Percentiles rank a stretch among this genome's conserved stretches.
These are phyloP conservation scores for Botrytis hyacinthi DNA, from an alignment of 2,329 filamentous ascomycete genomes.

Conservation along the genomic window DNA sequence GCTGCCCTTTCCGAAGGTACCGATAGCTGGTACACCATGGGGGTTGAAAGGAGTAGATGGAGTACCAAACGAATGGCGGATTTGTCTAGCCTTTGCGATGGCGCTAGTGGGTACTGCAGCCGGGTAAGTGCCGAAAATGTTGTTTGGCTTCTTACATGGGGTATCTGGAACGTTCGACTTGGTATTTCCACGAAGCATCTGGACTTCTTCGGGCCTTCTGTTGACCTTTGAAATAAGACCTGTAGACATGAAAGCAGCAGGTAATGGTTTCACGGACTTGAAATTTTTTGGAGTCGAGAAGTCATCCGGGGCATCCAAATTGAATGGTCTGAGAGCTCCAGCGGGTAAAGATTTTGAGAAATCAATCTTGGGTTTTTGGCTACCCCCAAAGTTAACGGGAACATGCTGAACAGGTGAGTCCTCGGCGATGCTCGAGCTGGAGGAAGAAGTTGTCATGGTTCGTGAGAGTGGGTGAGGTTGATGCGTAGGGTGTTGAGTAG, in stretches of 20 bases:
- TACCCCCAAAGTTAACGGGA: conserved; percentile 53
- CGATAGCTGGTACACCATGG: conserved; percentile 46
- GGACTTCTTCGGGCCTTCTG: conserved; percentile 69
- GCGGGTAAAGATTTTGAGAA: conserved; percentile 77
- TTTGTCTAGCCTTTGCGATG: conserved; percentile 59
- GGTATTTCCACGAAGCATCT: conserved; percentile 49
- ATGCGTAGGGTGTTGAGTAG: conserved; percentile 38
- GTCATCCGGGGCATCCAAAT: conserved; percentile 45
- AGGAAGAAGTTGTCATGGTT: conserved; percentile 83
- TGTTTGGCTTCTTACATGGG: conserved; percentile 86
- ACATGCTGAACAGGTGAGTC: conserved; percentile 64
- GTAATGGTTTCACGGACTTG: conserved; percentile 72
- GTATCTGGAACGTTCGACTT: conserved; percentile 84
- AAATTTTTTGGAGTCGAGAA: conserved; percentile 76
- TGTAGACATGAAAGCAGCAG: conserved; percentile 89
- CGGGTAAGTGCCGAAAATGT: conserved; percentile 66
- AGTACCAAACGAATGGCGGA: conserved; percentile 71
- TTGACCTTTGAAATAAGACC: conserved; percentile 94
- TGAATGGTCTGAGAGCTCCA: conserved; percentile 54
- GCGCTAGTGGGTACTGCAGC: conserved; percentile 55
- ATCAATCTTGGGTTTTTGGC: conserved; percentile 50
- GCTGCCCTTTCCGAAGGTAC: conserved; percentile 52
- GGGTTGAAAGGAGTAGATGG: conserved; percentile 80
- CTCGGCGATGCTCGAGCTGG: conserved; percentile 72
- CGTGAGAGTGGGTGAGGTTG: conserved; percentile 82